Evolutionary conservation across 345 rosid genomes (phyloP).

Genomic region (Citrus trifoliata): DNA sequence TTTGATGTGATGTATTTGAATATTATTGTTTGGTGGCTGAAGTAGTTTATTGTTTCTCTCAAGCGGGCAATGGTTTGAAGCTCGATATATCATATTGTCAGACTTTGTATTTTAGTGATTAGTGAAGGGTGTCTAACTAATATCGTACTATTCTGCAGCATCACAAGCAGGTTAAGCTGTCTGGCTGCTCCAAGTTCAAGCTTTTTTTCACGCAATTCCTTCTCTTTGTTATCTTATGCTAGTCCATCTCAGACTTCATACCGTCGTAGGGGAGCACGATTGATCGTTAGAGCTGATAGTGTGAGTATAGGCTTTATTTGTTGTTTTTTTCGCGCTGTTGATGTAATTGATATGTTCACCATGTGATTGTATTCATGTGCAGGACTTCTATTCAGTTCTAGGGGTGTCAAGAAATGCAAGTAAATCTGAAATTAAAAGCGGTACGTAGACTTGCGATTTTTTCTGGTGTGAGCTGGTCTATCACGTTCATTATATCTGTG

Average conservation of each 20-base stretch:
- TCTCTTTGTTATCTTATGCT: slow-evolving; percentile 43
- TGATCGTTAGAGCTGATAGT: slow-evolving; percentile 78
- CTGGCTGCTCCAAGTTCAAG: slow-evolving; percentile 61
- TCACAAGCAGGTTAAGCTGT: slow-evolving; percentile 38
- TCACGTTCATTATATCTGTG: background rate
- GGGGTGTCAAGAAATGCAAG: slow-evolving; percentile 87
- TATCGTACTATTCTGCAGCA: slow-evolving; percentile 27
- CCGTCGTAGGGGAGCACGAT: slow-evolving; percentile 54
- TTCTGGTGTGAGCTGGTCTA: background rate
- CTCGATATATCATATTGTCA: background rate
- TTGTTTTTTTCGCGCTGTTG: background rate
- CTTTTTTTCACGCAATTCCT: slow-evolving; percentile 57
- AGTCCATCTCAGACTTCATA: slow-evolving; percentile 42
- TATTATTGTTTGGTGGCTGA: background rate
- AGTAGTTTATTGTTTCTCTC: background rate
- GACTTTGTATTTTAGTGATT: background rate
- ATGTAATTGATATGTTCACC: background rate
- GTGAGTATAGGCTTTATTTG: slow-evolving; percentile 47
- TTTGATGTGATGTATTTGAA: background rate
- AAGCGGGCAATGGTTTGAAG: background rate
- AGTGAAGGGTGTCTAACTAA: slow-evolving; percentile 2
- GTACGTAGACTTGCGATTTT: slow-evolving; percentile 34
- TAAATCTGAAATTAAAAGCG: slow-evolving; percentile 94
- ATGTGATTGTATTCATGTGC: slow-evolving; percentile 15
- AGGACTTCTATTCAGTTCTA: slow-evolving; percentile 92